Conservation (phyloP, 768 basidiomycete species). For the Daedaleopsis sinensis region DNA sequence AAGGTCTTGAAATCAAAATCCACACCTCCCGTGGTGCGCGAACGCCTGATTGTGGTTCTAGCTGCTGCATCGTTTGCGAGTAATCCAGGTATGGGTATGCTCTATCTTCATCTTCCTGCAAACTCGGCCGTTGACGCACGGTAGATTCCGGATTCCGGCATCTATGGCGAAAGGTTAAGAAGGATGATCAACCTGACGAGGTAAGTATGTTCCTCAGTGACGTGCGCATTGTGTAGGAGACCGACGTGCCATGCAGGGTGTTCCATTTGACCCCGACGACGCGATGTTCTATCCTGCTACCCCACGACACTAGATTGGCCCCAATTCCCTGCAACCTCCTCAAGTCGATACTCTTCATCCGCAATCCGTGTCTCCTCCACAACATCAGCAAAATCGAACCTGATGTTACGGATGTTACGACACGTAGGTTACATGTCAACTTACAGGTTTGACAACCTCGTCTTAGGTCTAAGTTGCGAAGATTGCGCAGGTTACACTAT, state of each 20-base stretch:
- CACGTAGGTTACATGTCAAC: background rate
- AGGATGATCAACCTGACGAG: constrained; percentile 79
- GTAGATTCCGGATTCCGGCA: constrained; percentile 60
- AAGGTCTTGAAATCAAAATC: constrained; percentile 63
- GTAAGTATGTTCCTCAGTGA: constrained; percentile 41
- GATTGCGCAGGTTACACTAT: no score
- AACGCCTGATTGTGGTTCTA: constrained; percentile 79
- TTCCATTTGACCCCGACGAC: constrained; percentile 79
- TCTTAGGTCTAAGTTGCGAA: no score
- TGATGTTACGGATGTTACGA: background rate
- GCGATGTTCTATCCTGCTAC: constrained; percentile 76
- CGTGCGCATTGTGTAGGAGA: background rate
- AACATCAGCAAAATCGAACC: background rate
- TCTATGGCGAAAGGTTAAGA: constrained; percentile 82
- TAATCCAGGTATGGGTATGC: constrained; percentile 32
- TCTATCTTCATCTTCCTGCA: background rate
- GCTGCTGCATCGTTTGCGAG: constrained; percentile 80
- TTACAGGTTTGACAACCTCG: background rate
- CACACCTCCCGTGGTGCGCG: constrained; percentile 79
- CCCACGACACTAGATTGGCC: constrained; percentile 28
- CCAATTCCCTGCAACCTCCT: constrained; percentile 12
- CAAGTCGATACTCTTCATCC: constrained; percentile 3
- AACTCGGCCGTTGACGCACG: background rate
- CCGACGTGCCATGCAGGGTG: constrained; percentile 46
- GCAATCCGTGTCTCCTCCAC: background rate